Evolutionary conservation across 441 rosid species (phyloP).

Genomic region (Flueggea neowawraea): DNA sequence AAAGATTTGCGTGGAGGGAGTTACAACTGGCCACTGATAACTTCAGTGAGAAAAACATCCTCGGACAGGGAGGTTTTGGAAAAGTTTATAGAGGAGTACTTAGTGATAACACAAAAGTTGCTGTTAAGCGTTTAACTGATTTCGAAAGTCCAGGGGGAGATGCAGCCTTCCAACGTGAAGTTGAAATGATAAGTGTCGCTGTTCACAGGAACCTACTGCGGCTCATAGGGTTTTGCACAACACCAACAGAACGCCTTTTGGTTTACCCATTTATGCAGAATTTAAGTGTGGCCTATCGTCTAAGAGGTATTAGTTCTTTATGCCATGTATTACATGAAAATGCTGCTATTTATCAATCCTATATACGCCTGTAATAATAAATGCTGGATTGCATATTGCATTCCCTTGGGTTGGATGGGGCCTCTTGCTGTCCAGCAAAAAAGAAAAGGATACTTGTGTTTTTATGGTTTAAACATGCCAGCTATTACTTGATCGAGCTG

Average conservation of each 20-base stretch:
- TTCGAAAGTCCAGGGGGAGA: conserved; percentile 96
- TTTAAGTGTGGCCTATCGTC: conserved; percentile 80
- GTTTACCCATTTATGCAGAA: conserved; percentile 96
- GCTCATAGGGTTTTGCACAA: conserved; percentile 91
- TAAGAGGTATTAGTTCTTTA: conserved; percentile 54
- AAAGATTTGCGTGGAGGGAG: conserved; percentile 93
- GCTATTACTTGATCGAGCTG: too few species aligned
- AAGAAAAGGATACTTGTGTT: too few species aligned
- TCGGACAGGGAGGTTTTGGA: conserved; percentile 98
- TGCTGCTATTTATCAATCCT: too few species aligned
- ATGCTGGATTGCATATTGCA: too few species aligned
- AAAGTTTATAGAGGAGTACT: conserved; percentile 93
- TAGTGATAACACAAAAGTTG: conserved; percentile 68
- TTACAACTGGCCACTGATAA: conserved; percentile 86
- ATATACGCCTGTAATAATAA: too few species aligned
- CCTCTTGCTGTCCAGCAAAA: too few species aligned
- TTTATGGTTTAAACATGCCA: too few species aligned
- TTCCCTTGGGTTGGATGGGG: too few species aligned
- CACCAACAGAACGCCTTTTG: conserved; percentile 83
- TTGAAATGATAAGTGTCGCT: conserved; percentile 94
- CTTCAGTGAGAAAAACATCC: conserved; percentile 79
- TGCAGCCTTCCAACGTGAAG: conserved; percentile 91
- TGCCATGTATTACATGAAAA: neutral
- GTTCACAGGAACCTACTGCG: conserved; percentile 84
- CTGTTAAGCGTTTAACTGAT: conserved; percentile 86